These are phyloP conservation scores for Gynostemma pentaphyllum DNA, from an alignment of 306 rosid species.

Conservation along the genomic window DNA sequence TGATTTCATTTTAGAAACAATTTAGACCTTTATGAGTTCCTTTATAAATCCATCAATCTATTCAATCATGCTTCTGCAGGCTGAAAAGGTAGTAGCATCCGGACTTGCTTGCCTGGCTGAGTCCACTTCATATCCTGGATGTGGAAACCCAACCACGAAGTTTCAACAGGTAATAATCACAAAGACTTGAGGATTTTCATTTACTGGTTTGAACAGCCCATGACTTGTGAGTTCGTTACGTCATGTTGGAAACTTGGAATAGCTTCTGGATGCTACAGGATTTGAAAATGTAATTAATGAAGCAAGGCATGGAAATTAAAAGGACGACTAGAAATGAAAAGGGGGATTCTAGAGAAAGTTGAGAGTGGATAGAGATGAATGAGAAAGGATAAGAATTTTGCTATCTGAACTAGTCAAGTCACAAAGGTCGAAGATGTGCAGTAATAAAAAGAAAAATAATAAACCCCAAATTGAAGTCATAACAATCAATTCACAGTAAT, in stretches of 20 bases:
- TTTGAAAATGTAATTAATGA: background rate
- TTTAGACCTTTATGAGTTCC: background rate
- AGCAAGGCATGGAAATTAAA: background rate
- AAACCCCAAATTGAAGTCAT: background rate
- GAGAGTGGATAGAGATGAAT: background rate
- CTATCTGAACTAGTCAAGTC: background rate
- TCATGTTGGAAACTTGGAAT: background rate
- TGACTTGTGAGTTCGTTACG: background rate
- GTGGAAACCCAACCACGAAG: constrained; percentile 23
- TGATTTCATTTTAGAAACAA: background rate
- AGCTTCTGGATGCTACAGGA: background rate
- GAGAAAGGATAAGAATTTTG: background rate
- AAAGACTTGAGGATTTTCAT: background rate
- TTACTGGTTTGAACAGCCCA: background rate
- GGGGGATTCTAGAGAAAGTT: background rate
- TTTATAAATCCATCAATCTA: background rate
- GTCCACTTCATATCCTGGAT: constrained; percentile 20
- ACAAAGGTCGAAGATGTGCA: background rate
- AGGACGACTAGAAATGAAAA: background rate
- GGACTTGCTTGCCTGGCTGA: constrained; percentile 34
- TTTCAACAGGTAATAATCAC: constrained; percentile 32
- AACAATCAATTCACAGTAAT: background rate
- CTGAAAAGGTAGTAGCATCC: constrained; percentile 34
- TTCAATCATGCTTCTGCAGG: constrained; percentile 20
- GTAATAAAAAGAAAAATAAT: background rate